Conservation (phyloP, 108 stramenopile species). For the Craspedostauros australis region DNA sequence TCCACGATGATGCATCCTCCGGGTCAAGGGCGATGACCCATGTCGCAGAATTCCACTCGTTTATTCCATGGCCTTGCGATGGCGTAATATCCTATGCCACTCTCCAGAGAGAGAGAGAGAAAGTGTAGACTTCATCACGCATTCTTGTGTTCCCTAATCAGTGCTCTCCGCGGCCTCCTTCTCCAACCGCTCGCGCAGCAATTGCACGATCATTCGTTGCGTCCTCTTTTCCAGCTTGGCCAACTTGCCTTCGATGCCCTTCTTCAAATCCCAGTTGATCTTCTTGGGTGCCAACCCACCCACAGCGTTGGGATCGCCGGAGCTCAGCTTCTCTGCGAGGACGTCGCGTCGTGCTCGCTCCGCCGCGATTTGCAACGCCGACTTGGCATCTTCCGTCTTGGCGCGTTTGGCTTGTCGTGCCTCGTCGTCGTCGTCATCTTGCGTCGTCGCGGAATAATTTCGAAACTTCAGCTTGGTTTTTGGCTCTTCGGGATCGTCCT, state of each 20-base stretch:
- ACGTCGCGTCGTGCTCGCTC: constrained; percentile 38
- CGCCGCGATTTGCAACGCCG: constrained; percentile 53
- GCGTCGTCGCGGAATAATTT: not conserved
- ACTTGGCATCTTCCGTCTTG: constrained; percentile 8
- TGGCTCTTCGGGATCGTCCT: constrained; percentile 5
- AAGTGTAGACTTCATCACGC: no score
- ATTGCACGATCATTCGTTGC: constrained; percentile 65
- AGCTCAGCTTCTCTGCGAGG: not conserved
- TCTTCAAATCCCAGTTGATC: constrained; percentile 84
- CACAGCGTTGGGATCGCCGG: not conserved
- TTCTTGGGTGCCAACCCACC: constrained; percentile 49
- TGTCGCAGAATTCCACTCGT: no score
- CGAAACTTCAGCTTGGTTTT: not conserved
- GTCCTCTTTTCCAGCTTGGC: constrained; percentile 67
- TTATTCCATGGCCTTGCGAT: no score
- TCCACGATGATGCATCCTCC: no score
- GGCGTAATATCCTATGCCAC: no score
- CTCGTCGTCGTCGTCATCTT: constrained; percentile 8
- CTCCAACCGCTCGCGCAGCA: constrained; percentile 65
- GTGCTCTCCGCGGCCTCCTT: constrained; percentile 54
- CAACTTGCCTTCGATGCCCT: constrained; percentile 63
- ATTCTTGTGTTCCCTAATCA: no score
- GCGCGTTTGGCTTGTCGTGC: constrained; percentile 8
- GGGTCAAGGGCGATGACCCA: no score
- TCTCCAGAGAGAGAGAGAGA: no score